These are phyloP conservation scores for Betula pendula DNA, from an alignment of 306 rosid genomes.

Conservation along the genomic window DNA sequence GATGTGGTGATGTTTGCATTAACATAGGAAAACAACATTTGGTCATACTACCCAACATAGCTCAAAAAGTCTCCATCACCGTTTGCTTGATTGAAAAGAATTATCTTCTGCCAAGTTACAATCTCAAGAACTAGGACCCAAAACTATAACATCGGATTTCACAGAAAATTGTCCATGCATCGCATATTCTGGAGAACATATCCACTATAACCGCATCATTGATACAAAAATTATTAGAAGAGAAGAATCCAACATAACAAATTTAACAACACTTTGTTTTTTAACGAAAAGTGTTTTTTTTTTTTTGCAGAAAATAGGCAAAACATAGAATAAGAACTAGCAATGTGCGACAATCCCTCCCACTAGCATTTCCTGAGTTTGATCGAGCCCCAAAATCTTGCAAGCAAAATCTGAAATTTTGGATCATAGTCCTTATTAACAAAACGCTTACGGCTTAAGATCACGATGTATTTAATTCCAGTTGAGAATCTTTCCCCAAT, in stretches of 20 bases:
- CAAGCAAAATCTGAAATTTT: constrained; percentile 50
- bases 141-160: constrained; percentile 12
- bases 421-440: constrained; percentile 36
- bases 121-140: constrained; percentile 14
- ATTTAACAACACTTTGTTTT: too few species aligned
- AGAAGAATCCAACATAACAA: too few species aligned
- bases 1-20: not conserved
- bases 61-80: constrained; percentile 3
- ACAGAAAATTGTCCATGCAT: constrained; percentile 9
- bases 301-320: too few species aligned
- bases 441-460: constrained; percentile 46
- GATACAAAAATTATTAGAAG: too few species aligned
- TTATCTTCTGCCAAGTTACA: constrained; percentile 3
- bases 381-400: constrained; percentile 32
- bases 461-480: constrained; percentile 49
- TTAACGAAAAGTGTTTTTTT: too few species aligned
- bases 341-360: constrained; percentile 44
- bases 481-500: constrained; percentile 47
- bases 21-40: not conserved
- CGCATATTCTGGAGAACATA: constrained; percentile 5
- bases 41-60: constrained; percentile 28
- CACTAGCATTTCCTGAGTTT: constrained; percentile 30
- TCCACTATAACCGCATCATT: not conserved
- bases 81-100: not conserved
- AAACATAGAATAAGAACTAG: constrained; percentile 21